Evolutionary conservation across 2,329 filamentous ascomycete genomes (phyloP), one percentile per base, ranked within the genome.

Genomic region (Sarocladiaceae sp.): DNA sequence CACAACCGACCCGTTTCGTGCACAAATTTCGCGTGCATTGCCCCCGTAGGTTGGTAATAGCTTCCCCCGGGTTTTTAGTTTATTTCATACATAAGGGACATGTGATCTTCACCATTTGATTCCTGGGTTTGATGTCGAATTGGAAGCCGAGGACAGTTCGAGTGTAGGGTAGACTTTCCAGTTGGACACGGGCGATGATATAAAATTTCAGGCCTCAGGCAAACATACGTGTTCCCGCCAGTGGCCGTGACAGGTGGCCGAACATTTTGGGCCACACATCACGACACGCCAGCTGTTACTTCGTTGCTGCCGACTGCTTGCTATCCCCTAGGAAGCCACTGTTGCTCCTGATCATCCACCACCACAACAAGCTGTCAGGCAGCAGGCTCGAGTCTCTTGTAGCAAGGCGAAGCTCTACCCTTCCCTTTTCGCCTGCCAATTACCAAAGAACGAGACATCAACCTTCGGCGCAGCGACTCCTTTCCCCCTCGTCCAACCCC

Each of bases 211-310:
- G n/a, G 44, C 44, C 44, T 48, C 26, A 48, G 44, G 44, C 44
- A 48, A 25, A 31, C 44, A 48, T 17, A 40, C 23, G n/a, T n/a
- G n/a, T n/a, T n/a, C n/a, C n/a, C n/a, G 28, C 44, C n/a, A 8
- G 33, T 48, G 11, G 44, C 44, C 15, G 29, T 48, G 47, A 50
- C 47, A 50, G 31, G 47, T 50, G 47, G 47, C 47, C 47, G 47
- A 37, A 36, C 47, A 37, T 31, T 50, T 50, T 17, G 47, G 22
- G 31, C 47, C 47, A 50, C 47, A 50, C 47, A 37, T 50, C 47
- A 50, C 47, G 25, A 50, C 20, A 17, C 11, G 47, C 47, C 44
- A 48, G 44, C 44, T 48, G 44, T 48, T 31, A 29, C 44, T 48
- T 46, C 25, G 40, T 26, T 28, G 26, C 44, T 48, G 44, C 33